Percentiles rank a stretch among this genome's conserved stretches.
Conservation (phyloP, 139 green algal species). For the Pleodorina starrii region DNA sequence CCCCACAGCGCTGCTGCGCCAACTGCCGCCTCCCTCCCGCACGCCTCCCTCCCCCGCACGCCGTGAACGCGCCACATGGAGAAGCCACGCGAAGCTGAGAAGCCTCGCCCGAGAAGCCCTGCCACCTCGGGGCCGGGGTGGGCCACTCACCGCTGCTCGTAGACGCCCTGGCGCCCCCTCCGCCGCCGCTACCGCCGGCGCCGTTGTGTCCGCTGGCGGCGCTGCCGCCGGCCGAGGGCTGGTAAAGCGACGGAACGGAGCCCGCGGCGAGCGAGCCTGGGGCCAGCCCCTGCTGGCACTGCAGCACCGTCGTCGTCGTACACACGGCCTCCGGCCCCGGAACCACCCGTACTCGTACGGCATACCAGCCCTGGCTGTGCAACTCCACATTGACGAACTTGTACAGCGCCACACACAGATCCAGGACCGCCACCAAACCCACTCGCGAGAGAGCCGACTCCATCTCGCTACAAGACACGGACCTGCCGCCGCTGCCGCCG, state of each 20-base stretch:
- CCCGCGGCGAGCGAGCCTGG: no score
- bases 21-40: no score
- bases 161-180: background rate
- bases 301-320: background rate
- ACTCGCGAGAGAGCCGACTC: background rate
- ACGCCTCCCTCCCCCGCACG: no score
- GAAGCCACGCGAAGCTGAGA: no score
- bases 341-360: constrained; percentile 21
- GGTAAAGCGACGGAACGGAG: no score
- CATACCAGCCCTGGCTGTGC: constrained; percentile 54
- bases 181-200: background rate
- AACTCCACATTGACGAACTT: constrained; percentile 52
- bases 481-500: background rate
- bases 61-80: no score
- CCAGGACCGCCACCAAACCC: constrained; percentile 16
- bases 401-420: constrained; percentile 38
- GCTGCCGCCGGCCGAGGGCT: background rate
- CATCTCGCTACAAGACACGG: background rate
- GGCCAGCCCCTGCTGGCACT: background rate
- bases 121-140: no score
- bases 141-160: no score
- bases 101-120: no score
- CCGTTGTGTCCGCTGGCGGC: no score
- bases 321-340: constrained; percentile 10
- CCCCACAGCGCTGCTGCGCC: no score